A percentile compares a stretch with the other conserved stretches of the same genome.
Evolutionary conservation across 768 basidiomycete genomes (phyloP).

Genomic region (Termitomyces sp.): DNA sequence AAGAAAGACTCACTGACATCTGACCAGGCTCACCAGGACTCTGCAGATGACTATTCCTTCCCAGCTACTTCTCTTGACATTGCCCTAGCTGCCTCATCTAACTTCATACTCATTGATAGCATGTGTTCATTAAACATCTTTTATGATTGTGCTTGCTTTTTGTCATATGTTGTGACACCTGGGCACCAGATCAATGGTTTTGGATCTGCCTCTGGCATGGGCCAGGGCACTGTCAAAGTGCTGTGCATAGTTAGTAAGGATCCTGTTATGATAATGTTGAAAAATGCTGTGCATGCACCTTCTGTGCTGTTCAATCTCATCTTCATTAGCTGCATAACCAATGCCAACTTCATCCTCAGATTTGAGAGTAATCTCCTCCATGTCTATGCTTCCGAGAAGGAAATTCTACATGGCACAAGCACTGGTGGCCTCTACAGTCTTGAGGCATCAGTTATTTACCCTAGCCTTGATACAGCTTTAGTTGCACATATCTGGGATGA

Average conservation of each 20-base stretch:
- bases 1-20: background rate
- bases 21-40: conserved; percentile 7
- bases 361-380: background rate
- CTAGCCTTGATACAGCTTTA: conserved; percentile 4
- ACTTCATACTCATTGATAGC: conserved; percentile 3
- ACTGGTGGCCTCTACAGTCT: conserved; percentile 17
- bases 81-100: background rate
- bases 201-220: conserved; percentile 1
- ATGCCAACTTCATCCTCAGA: conserved; percentile 1
- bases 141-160: background rate
- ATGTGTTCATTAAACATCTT: conserved; percentile 3
- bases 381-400: background rate
- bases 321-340: conserved; percentile 17
- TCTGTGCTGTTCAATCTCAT: conserved; percentile 9
- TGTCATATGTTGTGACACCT: too few species aligned
- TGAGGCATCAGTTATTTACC: conserved; percentile 3
- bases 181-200: conserved; percentile 4
- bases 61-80: background rate
- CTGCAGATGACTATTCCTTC: conserved; percentile 5
- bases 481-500: conserved; percentile 21
- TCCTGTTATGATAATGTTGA: background rate
- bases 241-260: background rate
- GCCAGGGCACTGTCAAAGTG: background rate
- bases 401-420: background rate
- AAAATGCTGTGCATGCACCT: background rate